Percentiles rank a stretch among this genome's conserved stretches.
phyloP scores from a whole-genome alignment of 1,139 yeast species.

The Spathaspora sp. region DNA sequence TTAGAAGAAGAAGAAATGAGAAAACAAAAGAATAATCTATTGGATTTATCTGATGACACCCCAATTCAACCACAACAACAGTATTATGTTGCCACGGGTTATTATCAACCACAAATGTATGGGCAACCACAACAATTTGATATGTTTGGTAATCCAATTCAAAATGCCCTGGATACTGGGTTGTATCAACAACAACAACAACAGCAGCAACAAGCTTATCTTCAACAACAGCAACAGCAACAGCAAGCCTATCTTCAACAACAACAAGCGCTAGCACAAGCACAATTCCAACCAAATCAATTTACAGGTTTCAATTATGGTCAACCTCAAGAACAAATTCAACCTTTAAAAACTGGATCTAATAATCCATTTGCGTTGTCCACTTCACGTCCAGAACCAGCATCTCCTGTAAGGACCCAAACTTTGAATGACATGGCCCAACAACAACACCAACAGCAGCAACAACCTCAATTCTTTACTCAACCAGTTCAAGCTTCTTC shows the following conservation, averaged over 20 bases:
- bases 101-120: slow-evolving; percentile 34
- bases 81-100: slow-evolving; percentile 33
- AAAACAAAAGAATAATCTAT: slow-evolving; percentile 52
- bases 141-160: slow-evolving; percentile 79
- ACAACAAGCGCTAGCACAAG: slow-evolving; percentile 36
- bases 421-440: slow-evolving; percentile 22
- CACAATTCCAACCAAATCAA: slow-evolving; percentile 30
- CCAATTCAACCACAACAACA: slow-evolving; percentile 27
- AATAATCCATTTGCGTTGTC: slow-evolving; percentile 86
- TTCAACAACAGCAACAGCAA: slow-evolving; percentile 26
- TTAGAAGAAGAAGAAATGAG: slow-evolving; percentile 86
- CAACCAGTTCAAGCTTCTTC: slow-evolving; percentile 26
- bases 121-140: slow-evolving; percentile 48
- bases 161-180: slow-evolving; percentile 56
- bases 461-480: slow-evolving; percentile 22
- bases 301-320: slow-evolving; percentile 33
- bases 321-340: slow-evolving; percentile 40
- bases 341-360: slow-evolving; percentile 75
- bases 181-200: slow-evolving; percentile 23
- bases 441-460: slow-evolving; percentile 29
- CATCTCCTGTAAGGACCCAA: slow-evolving; percentile 21
- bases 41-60: slow-evolving; percentile 51
- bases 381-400: slow-evolving; percentile 9
- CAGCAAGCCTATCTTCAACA: slow-evolving; percentile 28
- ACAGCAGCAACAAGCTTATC: slow-evolving; percentile 19